These are phyloP conservation scores for Dentipellis sp. DNA, from an alignment of 768 basidiomycete genomes.

Conservation along the genomic window DNA sequence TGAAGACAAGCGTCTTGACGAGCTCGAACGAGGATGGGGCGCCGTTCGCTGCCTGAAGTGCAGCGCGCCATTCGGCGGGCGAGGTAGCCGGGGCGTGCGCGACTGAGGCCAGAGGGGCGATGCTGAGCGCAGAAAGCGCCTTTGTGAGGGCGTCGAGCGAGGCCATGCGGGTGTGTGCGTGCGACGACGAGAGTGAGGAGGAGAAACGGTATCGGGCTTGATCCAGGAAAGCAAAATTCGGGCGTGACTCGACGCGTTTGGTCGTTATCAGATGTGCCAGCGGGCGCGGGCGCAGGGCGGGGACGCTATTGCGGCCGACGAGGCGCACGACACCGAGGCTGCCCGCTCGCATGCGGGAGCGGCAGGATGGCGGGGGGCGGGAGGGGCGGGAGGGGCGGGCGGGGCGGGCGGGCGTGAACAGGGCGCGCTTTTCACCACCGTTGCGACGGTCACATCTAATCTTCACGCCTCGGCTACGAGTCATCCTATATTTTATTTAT, in stretches of 20 bases:
- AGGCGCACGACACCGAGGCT: background rate
- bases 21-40: conserved; percentile 58
- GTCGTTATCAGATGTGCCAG: conserved; percentile 14
- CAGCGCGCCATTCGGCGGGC: conserved; percentile 70
- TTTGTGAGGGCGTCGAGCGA: conserved; percentile 24
- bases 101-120: conserved; percentile 42
- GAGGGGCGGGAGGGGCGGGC: background rate
- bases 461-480: background rate
- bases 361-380: background rate
- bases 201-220: background rate
- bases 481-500: background rate
- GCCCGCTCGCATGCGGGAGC: conserved; percentile 5
- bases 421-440: background rate
- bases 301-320: background rate
- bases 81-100: conserved; percentile 57
- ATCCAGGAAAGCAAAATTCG: background rate
- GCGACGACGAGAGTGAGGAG: conserved; percentile 9
- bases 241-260: conserved; percentile 14
- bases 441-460: background rate
- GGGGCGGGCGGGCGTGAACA: background rate
- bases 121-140: conserved; percentile 44
- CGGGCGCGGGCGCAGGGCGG: background rate
- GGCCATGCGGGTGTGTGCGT: conserved; percentile 21
- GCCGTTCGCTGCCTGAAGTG: conserved; percentile 43
- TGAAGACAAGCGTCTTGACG: conserved; percentile 88